These are phyloP conservation scores for Beverwykella pulmonaria DNA, from an alignment of 495 filamentous ascomycete genomes.

Conservation along the genomic window DNA sequence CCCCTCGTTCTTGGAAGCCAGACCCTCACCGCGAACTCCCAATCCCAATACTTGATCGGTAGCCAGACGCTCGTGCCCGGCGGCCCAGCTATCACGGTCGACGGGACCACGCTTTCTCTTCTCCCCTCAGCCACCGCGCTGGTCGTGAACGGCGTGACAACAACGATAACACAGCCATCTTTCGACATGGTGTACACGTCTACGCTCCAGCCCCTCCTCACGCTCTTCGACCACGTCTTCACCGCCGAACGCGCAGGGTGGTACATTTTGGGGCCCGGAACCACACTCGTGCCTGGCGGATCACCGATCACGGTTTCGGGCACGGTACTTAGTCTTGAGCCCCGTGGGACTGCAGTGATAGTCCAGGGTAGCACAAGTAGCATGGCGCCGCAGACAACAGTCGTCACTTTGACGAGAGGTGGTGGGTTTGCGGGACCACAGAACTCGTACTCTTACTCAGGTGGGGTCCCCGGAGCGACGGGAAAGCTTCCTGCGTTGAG, in stretches of 20 bases:
- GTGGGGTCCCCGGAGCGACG: background rate
- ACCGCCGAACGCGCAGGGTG: conserved; percentile 31
- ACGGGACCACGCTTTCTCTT: conserved; percentile 33
- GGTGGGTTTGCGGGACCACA: background rate
- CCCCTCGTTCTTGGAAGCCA: conserved; percentile 20
- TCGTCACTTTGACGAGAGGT: conserved; percentile 25
- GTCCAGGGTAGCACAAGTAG: conserved; percentile 28
- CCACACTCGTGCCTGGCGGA: conserved; percentile 35
- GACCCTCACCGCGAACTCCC: conserved; percentile 21
- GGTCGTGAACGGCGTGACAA: conserved; percentile 31
- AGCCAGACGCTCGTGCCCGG: conserved; percentile 34
- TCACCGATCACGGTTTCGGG: conserved; percentile 21
- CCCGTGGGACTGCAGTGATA: conserved; percentile 21
- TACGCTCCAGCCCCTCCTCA: conserved; percentile 18
- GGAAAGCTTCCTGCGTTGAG: background rate
- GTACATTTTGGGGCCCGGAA: conserved; percentile 29
- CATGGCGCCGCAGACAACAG: conserved; percentile 19
- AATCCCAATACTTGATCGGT: conserved; percentile 18
- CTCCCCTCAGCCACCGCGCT: conserved; percentile 27
- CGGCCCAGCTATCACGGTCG: conserved; percentile 33
- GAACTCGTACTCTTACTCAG: background rate
- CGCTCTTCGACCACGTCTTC: conserved; percentile 13
- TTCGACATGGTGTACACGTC: conserved; percentile 24
- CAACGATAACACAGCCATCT: conserved; percentile 14
- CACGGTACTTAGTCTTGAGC: conserved; percentile 22